Evolutionary conservation across 345 rosid species (phyloP), one percentile per base, ranked within the genome.

Genomic region (Cardamine chenopodiifolia): DNA sequence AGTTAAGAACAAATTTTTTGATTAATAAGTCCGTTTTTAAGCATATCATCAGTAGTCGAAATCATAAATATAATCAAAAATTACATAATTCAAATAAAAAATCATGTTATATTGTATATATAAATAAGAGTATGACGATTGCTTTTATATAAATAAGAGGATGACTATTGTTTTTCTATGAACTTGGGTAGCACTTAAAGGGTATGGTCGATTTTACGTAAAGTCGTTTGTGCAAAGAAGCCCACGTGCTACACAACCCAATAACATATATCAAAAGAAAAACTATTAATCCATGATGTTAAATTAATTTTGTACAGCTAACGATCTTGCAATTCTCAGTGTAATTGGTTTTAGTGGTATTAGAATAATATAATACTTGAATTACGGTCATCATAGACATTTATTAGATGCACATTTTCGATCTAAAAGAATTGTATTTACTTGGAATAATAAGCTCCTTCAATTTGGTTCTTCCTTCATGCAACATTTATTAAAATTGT

Each of bases 161-260:
- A 18, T 34, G 68, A 71, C 68, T 37, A 37, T 49, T 62, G 69
- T 61, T 62, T 28, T 28, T 37, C 42, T 72, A 72, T 52, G 39
- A 39, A 63, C 76, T 72, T 72, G 13, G 17, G 44, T 17, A 52
- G 17, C 62, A 72, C 76, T 62, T 52, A 62, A 72, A 72, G 54
- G 13, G 44, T 17, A 52, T 19, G 70, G 54, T 15, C 45, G 70
- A 72, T 53, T 62, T 72, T 53, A 72, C 76, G 70, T 53, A 72
- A 62, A 62, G 76, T 62, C 23, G 7, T 20, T 56, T 72, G 49
- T 47, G 26, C 26, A 47, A 64, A 64, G 40, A 28, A 64, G 39
- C 15, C n/a, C 69, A 29, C 28, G 45, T 62, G 76, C 54, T 62
- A 72, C 76, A 53, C 62, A 72, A 53, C 53, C 76, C 69, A 62